These are phyloP conservation scores for Volvox africanus DNA, from an alignment of 139 green algal species.

Conservation along the genomic window DNA sequence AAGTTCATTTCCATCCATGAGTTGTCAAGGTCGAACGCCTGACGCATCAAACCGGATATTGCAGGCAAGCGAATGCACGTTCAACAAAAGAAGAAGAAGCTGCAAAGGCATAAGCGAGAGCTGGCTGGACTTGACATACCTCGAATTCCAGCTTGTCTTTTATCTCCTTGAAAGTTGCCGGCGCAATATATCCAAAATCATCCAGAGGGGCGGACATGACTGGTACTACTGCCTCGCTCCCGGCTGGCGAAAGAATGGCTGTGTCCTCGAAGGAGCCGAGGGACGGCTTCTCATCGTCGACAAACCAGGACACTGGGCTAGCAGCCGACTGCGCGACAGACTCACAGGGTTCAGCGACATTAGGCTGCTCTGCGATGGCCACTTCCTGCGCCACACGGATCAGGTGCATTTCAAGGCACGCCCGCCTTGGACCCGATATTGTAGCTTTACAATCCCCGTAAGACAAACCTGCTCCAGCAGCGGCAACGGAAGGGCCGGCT, in stretches of 20 bases:
- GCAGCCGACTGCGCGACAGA: constrained; percentile 38
- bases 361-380: not conserved
- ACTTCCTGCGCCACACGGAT: not conserved
- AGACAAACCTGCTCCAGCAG: not conserved
- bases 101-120: not conserved
- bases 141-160: constrained; percentile 55
- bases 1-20: constrained; percentile 66
- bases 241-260: not conserved
- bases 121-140: not conserved
- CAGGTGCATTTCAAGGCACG: not conserved
- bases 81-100: too few relatives aligned
- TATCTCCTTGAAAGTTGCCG: constrained; percentile 55
- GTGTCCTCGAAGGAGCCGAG: not conserved
- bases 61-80: too few relatives aligned
- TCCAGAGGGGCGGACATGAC: constrained; percentile 3
- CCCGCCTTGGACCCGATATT: not conserved
- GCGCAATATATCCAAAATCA: not conserved
- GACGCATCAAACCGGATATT: not conserved
- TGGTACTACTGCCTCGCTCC: constrained; percentile 30
- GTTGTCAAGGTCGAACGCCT: constrained; percentile 65
- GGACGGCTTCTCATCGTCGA: constrained; percentile 26
- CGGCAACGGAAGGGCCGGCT: constrained; percentile 15
- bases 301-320: constrained; percentile 31
- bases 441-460: not conserved
- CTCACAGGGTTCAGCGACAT: constrained; percentile 3